Evolutionary conservation across 306 rosid genomes (phyloP).

Genomic region (Mucuna pruriens): DNA sequence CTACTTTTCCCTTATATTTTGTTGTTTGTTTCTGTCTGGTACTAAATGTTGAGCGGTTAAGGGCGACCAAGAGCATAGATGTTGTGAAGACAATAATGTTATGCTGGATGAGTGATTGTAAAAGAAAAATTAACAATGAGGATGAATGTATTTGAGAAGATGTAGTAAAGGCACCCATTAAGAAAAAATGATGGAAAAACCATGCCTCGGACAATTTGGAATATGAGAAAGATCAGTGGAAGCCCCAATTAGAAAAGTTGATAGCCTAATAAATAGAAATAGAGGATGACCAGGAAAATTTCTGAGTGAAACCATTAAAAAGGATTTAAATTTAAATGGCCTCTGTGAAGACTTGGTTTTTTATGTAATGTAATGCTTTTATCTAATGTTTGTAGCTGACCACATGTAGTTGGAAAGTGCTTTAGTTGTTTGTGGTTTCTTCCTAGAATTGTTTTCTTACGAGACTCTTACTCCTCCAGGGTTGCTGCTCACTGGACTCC

Average conservation of each 20-base stretch:
- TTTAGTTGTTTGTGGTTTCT: neutral
- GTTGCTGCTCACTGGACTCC: constrained; percentile 99
- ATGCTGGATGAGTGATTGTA: neutral
- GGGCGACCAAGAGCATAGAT: neutral
- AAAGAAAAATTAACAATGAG: neutral
- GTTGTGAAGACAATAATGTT: neutral
- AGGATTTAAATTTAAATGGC: neutral
- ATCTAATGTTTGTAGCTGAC: neutral
- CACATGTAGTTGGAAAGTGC: neutral
- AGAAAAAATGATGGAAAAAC: neutral
- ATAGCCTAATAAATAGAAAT: neutral
- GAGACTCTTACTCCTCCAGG: constrained; percentile 51
- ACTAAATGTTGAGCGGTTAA: neutral
- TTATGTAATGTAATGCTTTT: neutral
- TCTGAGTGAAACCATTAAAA: neutral
- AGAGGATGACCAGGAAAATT: neutral
- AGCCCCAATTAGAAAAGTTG: neutral
- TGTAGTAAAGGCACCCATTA: neutral
- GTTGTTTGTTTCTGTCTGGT: neutral
- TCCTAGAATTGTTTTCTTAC: constrained; percentile 18
- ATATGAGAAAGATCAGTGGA: neutral
- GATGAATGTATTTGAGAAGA: neutral
- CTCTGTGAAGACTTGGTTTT: neutral
- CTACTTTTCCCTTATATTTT: neutral
- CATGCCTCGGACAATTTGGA: neutral